phyloP scores from a whole-genome alignment of 2,329 filamentous ascomycete genomes.

The Aspergillus vadensis region DNA sequence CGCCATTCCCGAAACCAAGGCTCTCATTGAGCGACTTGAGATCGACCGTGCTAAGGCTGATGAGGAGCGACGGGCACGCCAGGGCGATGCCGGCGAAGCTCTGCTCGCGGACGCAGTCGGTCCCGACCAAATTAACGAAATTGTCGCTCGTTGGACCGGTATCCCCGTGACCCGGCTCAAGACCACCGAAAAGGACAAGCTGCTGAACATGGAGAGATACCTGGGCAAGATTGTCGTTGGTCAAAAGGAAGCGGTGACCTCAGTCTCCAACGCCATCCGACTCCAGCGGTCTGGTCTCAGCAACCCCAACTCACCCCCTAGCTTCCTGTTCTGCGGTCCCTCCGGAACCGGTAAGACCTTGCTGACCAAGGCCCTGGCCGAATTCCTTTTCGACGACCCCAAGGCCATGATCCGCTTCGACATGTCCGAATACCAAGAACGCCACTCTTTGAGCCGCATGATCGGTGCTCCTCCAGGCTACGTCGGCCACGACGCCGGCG shows the following conservation, averaged over 20 bases:
- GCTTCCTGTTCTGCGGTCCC: conserved; percentile 97
- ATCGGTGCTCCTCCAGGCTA: conserved; percentile 97
- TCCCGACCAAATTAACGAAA: conserved; percentile 98
- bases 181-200: conserved; percentile 96
- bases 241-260: conserved; percentile 88
- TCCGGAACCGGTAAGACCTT: conserved; percentile 98
- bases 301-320: conserved; percentile 96
- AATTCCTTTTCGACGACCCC: conserved; percentile 96
- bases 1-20: conserved; percentile 88
- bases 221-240: conserved; percentile 85
- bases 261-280: conserved; percentile 93
- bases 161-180: conserved; percentile 93
- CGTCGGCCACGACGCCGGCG: conserved; percentile 92
- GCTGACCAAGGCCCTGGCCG: conserved; percentile 92
- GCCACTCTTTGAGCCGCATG: conserved; percentile 93
- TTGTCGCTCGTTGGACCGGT: conserved; percentile 95
- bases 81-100: conserved; percentile 64
- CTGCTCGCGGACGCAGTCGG: conserved; percentile 93
- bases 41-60: conserved; percentile 77
- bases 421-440: conserved; percentile 99
- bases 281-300: conserved; percentile 90
- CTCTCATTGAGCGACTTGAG: conserved; percentile 78
- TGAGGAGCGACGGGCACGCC: conserved; percentile 58
- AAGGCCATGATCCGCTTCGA: conserved; percentile 99
- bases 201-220: conserved; percentile 93